Evolutionary conservation across 371 early-diverging fungal species (phyloP).

Genomic region (Haplosporangium sp.): DNA sequence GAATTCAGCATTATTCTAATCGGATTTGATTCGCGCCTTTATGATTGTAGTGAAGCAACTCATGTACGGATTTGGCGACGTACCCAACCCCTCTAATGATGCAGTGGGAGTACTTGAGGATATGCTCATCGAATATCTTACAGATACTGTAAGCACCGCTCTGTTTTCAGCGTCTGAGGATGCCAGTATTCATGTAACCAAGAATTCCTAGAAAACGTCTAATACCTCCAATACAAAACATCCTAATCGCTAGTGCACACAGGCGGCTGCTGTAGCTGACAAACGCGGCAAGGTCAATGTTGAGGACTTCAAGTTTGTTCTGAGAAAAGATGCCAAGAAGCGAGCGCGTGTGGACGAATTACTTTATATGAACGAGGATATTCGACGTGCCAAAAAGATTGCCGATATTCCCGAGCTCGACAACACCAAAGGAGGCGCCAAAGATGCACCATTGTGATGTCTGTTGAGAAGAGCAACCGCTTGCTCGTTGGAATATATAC

Average conservation of each 20-base stretch:
- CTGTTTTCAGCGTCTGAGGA: too few relatives aligned
- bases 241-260: conserved; percentile 68
- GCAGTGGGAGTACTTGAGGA: conserved; percentile 95
- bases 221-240: too few relatives aligned
- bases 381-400: conserved; percentile 82
- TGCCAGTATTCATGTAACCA: too few relatives aligned
- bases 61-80: conserved; percentile 99
- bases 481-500: too few relatives aligned
- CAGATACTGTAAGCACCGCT: conserved; percentile 75
- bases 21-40: neutral
- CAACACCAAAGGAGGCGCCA: conserved; percentile 39
- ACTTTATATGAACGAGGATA: conserved; percentile 94
- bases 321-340: conserved; percentile 96
- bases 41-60: conserved; percentile 75
- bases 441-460: conserved; percentile 30
- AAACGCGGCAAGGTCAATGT: conserved; percentile 85
- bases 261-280: conserved; percentile 74
- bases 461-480: neutral
- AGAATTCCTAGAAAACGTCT: too few relatives aligned
- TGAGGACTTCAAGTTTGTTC: conserved; percentile 92
- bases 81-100: conserved; percentile 90
- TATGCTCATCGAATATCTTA: conserved; percentile 91
- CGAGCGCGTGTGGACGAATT: conserved; percentile 96
- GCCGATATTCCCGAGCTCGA: conserved; percentile 54
- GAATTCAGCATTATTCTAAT: too few relatives aligned